Base-by-base conservation (phyloP, 2,329 filamentous ascomycete genomes). In the Proliferodiscus dingleyae region DNA sequence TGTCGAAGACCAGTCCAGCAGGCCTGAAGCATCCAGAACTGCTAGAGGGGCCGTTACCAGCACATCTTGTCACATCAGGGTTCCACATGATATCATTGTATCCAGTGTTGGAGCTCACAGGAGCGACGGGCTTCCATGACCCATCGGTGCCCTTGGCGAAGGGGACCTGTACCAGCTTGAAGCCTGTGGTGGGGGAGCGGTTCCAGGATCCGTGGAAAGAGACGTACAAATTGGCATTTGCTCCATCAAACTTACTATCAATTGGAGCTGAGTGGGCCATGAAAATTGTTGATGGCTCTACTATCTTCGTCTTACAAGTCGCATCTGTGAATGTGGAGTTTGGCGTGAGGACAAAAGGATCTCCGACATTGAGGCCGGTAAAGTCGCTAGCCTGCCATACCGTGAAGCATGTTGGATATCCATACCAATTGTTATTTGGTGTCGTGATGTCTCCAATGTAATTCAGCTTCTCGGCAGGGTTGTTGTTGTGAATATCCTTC, bases 1-100 rank as follows among this genome's bases (percentile, higher is more conserved):
- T 34, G 45, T 54, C 51, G 36, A 54, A 51, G 3, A 37, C 22
- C 13, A 54, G 41, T 5, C 49, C 51, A 4, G 51, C 51, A 3
- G 51, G 51, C 33, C 51, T 38, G 18, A 54, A 54, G 36, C 51
- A 54, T 9, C 51, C 49, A 3, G 43, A 47, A 24, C 51, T 51
- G 7, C 42, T 37, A 21, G 45, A 46, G 7, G 51, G 51, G 3
- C 51, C 49, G 44, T 54, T 48, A 3, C 51, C 51, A 15, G 49
- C 41, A 43, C 49, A 54, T 18, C 30, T 50, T 23, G 51, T 44
- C n/a, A 54, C 49, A 40, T 54, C 45, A 6, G 50, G 43, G 40
- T 52, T 52, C 33, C 28, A 47, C 5, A 52, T 34, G 16, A 52
- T 30, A 41, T 52, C 46, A 2, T 7, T 32, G 15, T 32, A 32